phyloP scores from a whole-genome alignment of 345 rosid species.

The Salix arbutifolia region DNA sequence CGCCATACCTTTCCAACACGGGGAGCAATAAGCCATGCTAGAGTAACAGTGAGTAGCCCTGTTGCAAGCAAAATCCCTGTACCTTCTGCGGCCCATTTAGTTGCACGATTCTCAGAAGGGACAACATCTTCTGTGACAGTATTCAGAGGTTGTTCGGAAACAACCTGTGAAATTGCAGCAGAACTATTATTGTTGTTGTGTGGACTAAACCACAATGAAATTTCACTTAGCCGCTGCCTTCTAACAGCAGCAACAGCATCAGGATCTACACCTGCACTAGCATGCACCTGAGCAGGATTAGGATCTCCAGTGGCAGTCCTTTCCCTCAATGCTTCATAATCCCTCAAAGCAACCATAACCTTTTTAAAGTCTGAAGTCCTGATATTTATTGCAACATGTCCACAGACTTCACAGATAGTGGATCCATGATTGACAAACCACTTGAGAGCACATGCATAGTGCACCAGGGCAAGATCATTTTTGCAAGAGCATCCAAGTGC shows the following conservation, averaged over 20 bases:
- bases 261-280: constrained; percentile 54
- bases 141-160: constrained; percentile 56
- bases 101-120: constrained; percentile 63
- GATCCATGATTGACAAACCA: constrained; percentile 98
- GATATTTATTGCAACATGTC: constrained; percentile 58
- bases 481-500: constrained; percentile 96
- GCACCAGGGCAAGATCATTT: constrained; percentile 83
- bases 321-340: constrained; percentile 67
- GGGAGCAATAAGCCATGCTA: constrained; percentile 97
- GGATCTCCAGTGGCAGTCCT: constrained; percentile 65
- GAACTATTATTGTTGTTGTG: constrained; percentile 33
- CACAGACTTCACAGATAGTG: constrained; percentile 87
- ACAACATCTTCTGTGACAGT: constrained; percentile 44
- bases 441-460: constrained; percentile 89
- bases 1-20: constrained; percentile 86
- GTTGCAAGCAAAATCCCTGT: constrained; percentile 93
- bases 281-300: constrained; percentile 39
- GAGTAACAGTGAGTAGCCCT: constrained; percentile 79
- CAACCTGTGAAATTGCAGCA: constrained; percentile 51
- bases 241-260: constrained; percentile 75
- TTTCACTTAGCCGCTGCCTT: constrained; percentile 82
- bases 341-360: constrained; percentile 64
- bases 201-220: constrained; percentile 79
- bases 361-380: constrained; percentile 55
- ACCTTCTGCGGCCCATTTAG: constrained; percentile 95